Evolutionary conservation across 345 rosid species (phyloP).

Genomic region (Boechera retrofracta): DNA sequence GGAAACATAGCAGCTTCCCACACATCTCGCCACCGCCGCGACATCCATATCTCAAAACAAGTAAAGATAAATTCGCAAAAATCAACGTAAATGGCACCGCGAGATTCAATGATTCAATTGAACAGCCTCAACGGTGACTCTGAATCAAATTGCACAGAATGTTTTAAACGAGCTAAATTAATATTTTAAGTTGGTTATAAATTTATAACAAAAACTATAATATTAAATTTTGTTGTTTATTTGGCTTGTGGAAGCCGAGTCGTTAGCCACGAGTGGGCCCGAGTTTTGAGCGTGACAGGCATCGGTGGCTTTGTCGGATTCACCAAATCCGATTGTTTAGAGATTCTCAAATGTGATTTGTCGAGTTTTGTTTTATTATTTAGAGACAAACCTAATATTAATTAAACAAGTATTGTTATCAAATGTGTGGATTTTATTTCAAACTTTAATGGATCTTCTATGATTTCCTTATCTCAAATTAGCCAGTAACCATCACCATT

Average conservation of each 20-base stretch:
- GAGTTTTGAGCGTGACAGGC: constrained; percentile 17
- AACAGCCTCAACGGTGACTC: constrained; percentile 15
- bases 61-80: neutral
- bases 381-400: neutral
- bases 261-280: constrained; percentile 28
- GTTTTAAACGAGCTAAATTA: neutral
- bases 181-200: neutral
- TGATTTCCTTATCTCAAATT: neutral
- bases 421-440: neutral
- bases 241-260: constrained; percentile 36
- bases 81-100: neutral
- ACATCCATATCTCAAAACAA: constrained; percentile 31
- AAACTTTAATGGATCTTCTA: neutral
- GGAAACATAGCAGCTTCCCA: constrained; percentile 26
- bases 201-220: neutral
- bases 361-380: neutral
- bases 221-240: neutral
- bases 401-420: neutral
- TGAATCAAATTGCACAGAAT: neutral
- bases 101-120: constrained; percentile 38
- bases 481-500: neutral
- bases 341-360: constrained; percentile 10
- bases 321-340: constrained; percentile 11
- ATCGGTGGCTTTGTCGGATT: constrained; percentile 28
- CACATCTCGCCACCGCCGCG: constrained; percentile 35